Base-by-base conservation (phyloP, 2,329 filamentous ascomycete genomes). In the Drechslerella coelobrocha region DNA sequence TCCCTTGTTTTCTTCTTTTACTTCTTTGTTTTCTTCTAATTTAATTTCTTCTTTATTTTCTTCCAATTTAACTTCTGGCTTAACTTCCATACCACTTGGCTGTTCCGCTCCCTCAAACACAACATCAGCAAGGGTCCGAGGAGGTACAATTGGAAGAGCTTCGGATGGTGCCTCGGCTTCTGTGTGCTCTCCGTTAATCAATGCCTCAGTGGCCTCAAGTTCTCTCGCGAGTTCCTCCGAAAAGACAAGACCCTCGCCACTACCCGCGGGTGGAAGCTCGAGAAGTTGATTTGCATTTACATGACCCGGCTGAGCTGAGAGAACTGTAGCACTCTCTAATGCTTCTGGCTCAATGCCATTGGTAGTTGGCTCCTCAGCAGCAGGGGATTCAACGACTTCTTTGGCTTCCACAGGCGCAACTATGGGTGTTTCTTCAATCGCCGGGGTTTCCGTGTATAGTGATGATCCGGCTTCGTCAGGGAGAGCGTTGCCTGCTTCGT, bases 181-280 rank as follows among this genome's bases (percentile, higher is more conserved):
- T 14, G 48, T 31, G 1, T 55, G 51, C 47, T 69, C 57, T n/a
- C 26, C 52, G n/a, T 47, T 50, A 9, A 69, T 21, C n/a, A 69
- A 4, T 39, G 45, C 34, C 52, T 69, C 65, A 29, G 65, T 57
- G 21, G 65, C 65, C 21, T 69, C 65, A 12, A 69, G 29, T 50
- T 69, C 65, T 17, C 37, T 52, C n/a, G 65, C 65, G 19, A 69
- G 41, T 26, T 69, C 65, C 3, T 69, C 65, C 9, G 65, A 69
- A 37, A 69, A 69, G 26, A 69, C 65, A 6, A 69, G 57, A 9
- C 65, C 65, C 47, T 69, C 65, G n/a, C 65, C 65, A 12, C 65
- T 69, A 3, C 37, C 57, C 8, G 65, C 65, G 27, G 65, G 57
- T 24, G 65, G 65, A 14, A 69, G 65, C 45, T 61, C 52, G 23